Base-by-base conservation (phyloP, 2,329 filamentous ascomycete genomes). In the Fulvia fulva region DNA sequence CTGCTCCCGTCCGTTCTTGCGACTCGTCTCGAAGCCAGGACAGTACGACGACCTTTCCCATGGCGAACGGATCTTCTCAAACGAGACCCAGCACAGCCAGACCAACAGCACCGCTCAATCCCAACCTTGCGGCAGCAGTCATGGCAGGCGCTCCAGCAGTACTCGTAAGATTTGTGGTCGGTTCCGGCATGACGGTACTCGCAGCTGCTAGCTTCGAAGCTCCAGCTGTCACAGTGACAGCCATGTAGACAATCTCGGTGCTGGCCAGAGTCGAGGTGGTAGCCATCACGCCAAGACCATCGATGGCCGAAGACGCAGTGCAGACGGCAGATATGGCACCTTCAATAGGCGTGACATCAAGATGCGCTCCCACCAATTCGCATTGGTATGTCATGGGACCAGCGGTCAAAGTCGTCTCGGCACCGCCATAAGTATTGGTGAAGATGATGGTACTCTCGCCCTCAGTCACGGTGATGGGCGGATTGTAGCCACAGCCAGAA, bases 381-480 rank as follows among this genome's bases (percentile, higher is more conserved):
- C 69, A 71, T 44, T 65, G 56, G 30, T 69, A 59, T 1, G 60
- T 64, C 55, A 65, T 23, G n/a, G 55, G 51, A 28, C 19, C 25
- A 22, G 50, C 50, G 11, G 50, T 49, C 46, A 53, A 53, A 30
- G 34, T 57, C 30, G 41, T 56, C 57, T 23, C 11, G 58, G 50
- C 53, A 25, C 54, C 57, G 41, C 55, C 45, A 49, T 59, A 54
- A 23, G 63, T 60, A 32, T 62, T 59, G n/a, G 63, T 63, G 49
- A 52, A 65, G 32, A 61, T 56, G 32, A 64, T 51, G 19, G 68
- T 70, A 51, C 68, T 69, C 30, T 62, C 62, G 50, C 68, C 68
- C 56, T 67, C 67, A 1, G 70, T 71, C 1, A 71, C 56, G 8
- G 66, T 71, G 51, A 71, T 64, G 9, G 69, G 58, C 19, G 64